These are phyloP conservation scores for Rhizopogon vinicolor DNA, from an alignment of 768 basidiomycete species.

Conservation along the genomic window DNA sequence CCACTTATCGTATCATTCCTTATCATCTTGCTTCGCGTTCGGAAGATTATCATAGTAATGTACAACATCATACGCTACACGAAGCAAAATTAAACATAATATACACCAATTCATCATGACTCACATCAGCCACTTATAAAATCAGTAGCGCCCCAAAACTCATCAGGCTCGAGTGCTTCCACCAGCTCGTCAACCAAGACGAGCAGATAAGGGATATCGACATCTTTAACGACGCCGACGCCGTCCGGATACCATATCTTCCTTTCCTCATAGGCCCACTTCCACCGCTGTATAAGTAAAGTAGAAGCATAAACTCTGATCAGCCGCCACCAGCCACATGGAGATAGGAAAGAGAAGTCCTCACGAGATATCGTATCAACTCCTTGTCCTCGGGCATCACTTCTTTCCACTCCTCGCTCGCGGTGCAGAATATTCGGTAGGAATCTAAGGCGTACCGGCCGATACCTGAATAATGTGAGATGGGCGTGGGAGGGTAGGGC, in stretches of 20 bases:
- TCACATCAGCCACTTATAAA: not conserved
- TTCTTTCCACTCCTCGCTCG: slow-evolving; percentile 48
- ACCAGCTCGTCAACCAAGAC: slow-evolving; percentile 37
- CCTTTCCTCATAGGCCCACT: slow-evolving; percentile 58
- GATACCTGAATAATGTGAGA: slow-evolving; percentile 59
- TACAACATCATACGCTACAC: not conserved
- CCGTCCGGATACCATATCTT: slow-evolving; percentile 44
- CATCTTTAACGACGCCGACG: slow-evolving; percentile 34
- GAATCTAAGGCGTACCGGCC: slow-evolving; percentile 74
- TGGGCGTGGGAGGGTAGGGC: slow-evolving; percentile 41
- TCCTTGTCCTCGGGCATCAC: slow-evolving; percentile 70
- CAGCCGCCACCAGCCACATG: not conserved
- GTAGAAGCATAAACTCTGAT: not conserved
- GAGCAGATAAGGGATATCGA: slow-evolving; percentile 34
- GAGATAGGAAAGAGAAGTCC: slow-evolving; percentile 14
- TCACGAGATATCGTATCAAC: slow-evolving; percentile 59
- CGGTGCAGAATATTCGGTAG: slow-evolving; percentile 62
- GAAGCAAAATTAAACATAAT: not conserved
- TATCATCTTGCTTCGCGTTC: not conserved
- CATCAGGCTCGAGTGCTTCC: not conserved
- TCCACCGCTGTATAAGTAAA: slow-evolving; percentile 50
- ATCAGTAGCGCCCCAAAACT: not conserved
- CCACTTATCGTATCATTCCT: not conserved
- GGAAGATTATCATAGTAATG: not conserved
- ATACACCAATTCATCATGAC: not conserved